Evolutionary conservation across 164 flowering plant genomes (phyloP).

Genomic region (Vitis rupestris): DNA sequence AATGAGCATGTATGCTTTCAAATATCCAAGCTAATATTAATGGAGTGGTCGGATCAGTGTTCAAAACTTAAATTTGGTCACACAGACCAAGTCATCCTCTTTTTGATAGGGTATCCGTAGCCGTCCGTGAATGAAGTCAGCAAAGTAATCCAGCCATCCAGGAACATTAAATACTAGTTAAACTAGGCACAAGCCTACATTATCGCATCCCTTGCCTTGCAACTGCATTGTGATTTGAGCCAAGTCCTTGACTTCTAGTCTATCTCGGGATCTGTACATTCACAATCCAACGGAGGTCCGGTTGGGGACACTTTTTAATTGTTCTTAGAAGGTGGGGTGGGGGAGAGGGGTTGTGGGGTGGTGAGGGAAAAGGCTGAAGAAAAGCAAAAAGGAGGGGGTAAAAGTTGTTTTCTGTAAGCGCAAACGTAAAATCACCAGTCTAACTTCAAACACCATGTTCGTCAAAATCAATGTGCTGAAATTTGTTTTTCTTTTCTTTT

Average conservation of each 20-base stretch:
- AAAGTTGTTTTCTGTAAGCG: no score
- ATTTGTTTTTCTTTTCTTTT: no score
- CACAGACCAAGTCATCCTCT: no score
- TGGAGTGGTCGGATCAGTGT: no score
- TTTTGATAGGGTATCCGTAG: background rate
- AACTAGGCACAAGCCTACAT: background rate
- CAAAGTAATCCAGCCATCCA: constrained; percentile 6
- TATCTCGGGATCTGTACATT: constrained; percentile 17
- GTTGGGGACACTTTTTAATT: no score
- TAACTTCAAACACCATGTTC: constrained; percentile 7
- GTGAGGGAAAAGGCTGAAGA: no score
- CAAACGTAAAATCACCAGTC: constrained; percentile 4
- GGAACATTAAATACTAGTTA: background rate
- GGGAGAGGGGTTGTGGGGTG: no score
- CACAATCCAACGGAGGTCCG: background rate
- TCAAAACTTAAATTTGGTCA: no score
- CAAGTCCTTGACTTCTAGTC: constrained; percentile 18
- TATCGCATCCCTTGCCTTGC: background rate
- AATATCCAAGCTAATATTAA: no score
- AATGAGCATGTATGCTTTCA: no score
- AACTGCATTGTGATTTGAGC: constrained; percentile 30
- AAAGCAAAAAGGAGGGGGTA: no score
- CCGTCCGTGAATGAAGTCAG: background rate
- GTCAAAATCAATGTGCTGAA: constrained; percentile 13
- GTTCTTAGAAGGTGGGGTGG: no score